Percentiles rank a stretch among this genome's conserved stretches.
These are phyloP conservation scores for Entophlyctis helioformis DNA, from an alignment of 192 early-diverging fungal species.

Conservation along the genomic window DNA sequence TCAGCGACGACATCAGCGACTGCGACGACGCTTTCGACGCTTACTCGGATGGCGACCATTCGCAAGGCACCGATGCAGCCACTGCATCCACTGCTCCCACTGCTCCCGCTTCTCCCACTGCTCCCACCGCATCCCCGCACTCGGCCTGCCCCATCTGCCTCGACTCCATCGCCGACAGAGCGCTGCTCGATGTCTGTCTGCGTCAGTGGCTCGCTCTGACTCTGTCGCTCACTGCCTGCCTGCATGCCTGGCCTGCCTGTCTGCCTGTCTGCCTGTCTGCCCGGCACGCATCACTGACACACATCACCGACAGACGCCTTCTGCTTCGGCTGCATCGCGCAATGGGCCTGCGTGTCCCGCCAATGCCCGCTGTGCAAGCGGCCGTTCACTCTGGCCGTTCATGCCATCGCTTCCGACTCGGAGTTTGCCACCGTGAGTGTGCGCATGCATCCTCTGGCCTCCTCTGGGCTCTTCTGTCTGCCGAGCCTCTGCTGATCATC, in stretches of 20 bases:
- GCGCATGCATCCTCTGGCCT: not conserved
- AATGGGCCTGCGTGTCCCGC: conserved; percentile 12
- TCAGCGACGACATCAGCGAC: too few species aligned
- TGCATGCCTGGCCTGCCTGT: too few species aligned
- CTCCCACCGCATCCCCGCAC: too few species aligned
- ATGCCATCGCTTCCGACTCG: not conserved
- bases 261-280: too few species aligned
- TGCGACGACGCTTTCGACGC: too few species aligned
- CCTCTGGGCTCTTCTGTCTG: not conserved
- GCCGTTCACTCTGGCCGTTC: not conserved
- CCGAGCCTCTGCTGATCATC: not conserved
- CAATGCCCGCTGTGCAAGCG: conserved; percentile 27
- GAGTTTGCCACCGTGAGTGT: conserved; percentile 7
- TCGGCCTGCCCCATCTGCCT: conserved; percentile 18
- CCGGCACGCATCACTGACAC: too few species aligned
- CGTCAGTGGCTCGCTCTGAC: conserved; percentile 1
- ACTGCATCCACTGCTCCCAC: too few species aligned
- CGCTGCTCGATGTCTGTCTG: conserved; percentile 6
- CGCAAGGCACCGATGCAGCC: too few species aligned
- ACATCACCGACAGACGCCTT: conserved; percentile 24
- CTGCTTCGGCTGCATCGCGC: conserved; percentile 22
- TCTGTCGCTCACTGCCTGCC: too few species aligned
- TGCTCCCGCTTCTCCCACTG: too few species aligned
- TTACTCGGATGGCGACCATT: too few species aligned
- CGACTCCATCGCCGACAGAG: conserved; percentile 1